Evolutionary conservation across 2,329 filamentous ascomycete species (phyloP).

Genomic region (Aspergillus hortae): DNA sequence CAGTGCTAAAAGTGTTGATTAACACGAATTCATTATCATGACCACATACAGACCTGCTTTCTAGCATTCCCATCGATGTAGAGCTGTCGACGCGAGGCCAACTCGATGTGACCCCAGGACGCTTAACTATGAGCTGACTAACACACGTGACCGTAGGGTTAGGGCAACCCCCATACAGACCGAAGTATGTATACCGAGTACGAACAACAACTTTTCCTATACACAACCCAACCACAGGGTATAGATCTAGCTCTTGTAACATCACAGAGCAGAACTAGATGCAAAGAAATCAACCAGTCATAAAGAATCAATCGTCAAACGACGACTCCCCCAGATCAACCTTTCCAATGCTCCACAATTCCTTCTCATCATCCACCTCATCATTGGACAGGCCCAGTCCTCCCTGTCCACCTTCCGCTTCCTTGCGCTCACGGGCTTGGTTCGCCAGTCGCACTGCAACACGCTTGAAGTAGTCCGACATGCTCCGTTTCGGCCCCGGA

Average conservation of each 20-base stretch:
- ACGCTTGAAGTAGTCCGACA: slow-evolving; percentile 96
- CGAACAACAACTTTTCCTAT: background rate
- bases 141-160: too few species aligned
- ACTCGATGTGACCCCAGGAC: too few species aligned
- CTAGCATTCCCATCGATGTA: too few species aligned
- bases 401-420: slow-evolving; percentile 85
- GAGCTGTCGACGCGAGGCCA: background rate
- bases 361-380: slow-evolving; percentile 88
- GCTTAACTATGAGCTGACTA: too few species aligned
- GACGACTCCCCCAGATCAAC: slow-evolving; percentile 69
- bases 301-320: slow-evolving; percentile 30
- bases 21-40: background rate
- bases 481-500: slow-evolving; percentile 75
- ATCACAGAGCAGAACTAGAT: slow-evolving; percentile 17
- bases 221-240: background rate
- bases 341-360: slow-evolving; percentile 93
- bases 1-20: background rate
- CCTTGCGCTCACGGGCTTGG: slow-evolving; percentile 82
- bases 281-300: slow-evolving; percentile 13
- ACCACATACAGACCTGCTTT: background rate
- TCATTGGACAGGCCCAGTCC: slow-evolving; percentile 84
- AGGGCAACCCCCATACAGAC: too few species aligned
- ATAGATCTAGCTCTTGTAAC: background rate
- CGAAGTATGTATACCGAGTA: background rate
- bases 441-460: slow-evolving; percentile 79